Conservation (phyloP, 2,329 filamentous ascomycete genomes). For the Diaporthe australafricana region DNA sequence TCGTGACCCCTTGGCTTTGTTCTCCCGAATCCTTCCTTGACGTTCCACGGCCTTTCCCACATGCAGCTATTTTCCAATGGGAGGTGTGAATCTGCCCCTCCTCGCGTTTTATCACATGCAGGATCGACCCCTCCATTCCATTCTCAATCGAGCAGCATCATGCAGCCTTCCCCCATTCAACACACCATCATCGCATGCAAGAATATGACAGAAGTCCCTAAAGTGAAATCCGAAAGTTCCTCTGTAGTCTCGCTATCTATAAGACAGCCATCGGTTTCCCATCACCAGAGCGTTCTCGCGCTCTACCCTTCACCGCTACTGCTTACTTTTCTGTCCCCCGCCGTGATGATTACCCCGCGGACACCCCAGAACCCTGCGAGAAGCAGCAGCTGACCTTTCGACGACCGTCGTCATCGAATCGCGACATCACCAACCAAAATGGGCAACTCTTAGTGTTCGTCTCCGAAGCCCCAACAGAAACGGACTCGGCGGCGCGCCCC, state of each 20-base stretch:
- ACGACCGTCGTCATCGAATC: not conserved
- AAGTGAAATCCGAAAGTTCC: not conserved
- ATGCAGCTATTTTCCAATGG: not conserved
- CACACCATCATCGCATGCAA: not conserved
- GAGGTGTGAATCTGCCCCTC: not conserved
- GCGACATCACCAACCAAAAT: not conserved
- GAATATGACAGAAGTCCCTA: constrained; percentile 1
- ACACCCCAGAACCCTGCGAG: not conserved
- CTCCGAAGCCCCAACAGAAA: not conserved
- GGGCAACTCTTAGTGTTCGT: not conserved
- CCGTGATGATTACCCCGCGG: constrained; percentile 2
- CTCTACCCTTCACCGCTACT: not conserved
- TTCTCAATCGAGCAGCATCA: not conserved
- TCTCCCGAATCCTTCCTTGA: not conserved
- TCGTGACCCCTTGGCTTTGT: not conserved
- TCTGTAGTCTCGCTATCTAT: not conserved
- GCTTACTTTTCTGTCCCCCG: not conserved
- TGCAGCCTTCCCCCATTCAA: not conserved
- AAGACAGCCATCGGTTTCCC: constrained; percentile 7
- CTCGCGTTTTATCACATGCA: not conserved
- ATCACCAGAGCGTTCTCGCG: too few relatives aligned
- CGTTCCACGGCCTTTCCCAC: not conserved
- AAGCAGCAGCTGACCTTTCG: constrained; percentile 7
- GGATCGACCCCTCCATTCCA: not conserved
- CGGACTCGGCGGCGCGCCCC: not conserved